Evolutionary conservation across 768 basidiomycete species (phyloP), one percentile per base, ranked within the genome.

Genomic region (Tremella fuciformis): DNA sequence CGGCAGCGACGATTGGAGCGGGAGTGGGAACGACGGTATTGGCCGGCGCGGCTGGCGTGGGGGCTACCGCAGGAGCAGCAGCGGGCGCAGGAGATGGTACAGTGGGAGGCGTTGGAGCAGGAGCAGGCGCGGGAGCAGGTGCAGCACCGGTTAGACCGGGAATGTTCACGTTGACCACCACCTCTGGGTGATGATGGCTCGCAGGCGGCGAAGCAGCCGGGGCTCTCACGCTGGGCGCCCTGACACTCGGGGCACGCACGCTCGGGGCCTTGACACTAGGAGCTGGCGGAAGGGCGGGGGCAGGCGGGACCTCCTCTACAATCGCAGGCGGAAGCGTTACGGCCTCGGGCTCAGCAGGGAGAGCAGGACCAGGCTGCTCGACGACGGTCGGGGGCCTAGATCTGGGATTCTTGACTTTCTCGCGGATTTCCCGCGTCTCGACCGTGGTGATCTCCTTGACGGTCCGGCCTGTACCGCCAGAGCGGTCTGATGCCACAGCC

Each of bases 81-180:
- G 55, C 40, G 6, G 55, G 53, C 3, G 50, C 40, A 21, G 61
- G 59, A 38, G 22, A 34, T 26, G 56, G 57, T 2, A 37, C 29
- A 2, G 37, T 3, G 15, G 55, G 55, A 8, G 55, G 58, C 11
- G 50, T n/a, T 8, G 63, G 65, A 29, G 57, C 55, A 13, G 57
- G 59, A 15, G 51, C 42, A 11, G 63, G 57, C 34, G 57, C 55
- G 18, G 55, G 26, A 18, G 55, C 48, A 15, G 58, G 22, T 7
- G 59, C 29, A 34, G 29, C 6, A 34, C 29, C 29, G 4, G 29
- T 34, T 11, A 34, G 29, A 46, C 42, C 57, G 37, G 67, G 64
- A 21, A 64, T 55, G 40, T 61, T 70, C 11, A 66, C 65, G 63
- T 66, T 70, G 39, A 66, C 68, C 50, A 66, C 55, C 9, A 70